Conservation (phyloP, 1,284 basidiomycete species). For the Limonomyces culmigenus region DNA sequence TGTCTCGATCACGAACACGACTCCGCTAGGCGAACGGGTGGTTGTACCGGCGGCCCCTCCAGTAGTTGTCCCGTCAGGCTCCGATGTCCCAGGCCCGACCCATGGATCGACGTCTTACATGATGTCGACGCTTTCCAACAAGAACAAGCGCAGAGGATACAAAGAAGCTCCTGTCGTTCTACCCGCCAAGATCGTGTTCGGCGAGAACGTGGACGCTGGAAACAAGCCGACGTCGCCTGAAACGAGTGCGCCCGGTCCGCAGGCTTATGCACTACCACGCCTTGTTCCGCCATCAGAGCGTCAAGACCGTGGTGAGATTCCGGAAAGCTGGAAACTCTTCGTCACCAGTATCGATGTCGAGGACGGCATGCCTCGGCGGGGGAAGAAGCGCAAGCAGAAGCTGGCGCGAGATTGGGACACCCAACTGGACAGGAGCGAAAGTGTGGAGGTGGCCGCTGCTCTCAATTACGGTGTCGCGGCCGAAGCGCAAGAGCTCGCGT, state of each 20-base stretch:
- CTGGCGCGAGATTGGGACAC: conserved; percentile 11
- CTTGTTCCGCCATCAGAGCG: conserved; percentile 52
- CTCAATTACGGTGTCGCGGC: conserved; percentile 1
- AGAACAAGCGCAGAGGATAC: conserved; percentile 59
- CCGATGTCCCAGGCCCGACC: background rate
- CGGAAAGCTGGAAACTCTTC: conserved; percentile 39
- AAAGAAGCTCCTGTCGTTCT: conserved; percentile 31
- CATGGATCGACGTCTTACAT: conserved; percentile 14
- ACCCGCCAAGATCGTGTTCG: conserved; percentile 44
- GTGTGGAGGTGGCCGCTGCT: too few species aligned
- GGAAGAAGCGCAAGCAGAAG: conserved; percentile 10
- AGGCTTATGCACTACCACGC: conserved; percentile 11
- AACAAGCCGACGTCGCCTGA: background rate
- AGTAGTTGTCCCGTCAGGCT: background rate
- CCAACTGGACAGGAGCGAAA: too few species aligned
- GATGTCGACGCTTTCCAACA: conserved; percentile 50
- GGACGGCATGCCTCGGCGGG: conserved; percentile 16
- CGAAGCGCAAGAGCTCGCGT: too few species aligned
- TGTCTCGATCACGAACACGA: conserved; percentile 16
- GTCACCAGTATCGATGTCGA: conserved; percentile 56
- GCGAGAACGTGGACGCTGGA: background rate
- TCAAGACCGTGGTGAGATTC: conserved; percentile 28
- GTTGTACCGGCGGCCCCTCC: background rate
- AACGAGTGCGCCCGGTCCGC: conserved; percentile 1
- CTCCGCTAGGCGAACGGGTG: conserved; percentile 14